A percentile compares a stretch with the other conserved stretches of the same genome.
phyloP scores from a whole-genome alignment of 257 asterid genomes.

The Jaltomata sinuosa region DNA sequence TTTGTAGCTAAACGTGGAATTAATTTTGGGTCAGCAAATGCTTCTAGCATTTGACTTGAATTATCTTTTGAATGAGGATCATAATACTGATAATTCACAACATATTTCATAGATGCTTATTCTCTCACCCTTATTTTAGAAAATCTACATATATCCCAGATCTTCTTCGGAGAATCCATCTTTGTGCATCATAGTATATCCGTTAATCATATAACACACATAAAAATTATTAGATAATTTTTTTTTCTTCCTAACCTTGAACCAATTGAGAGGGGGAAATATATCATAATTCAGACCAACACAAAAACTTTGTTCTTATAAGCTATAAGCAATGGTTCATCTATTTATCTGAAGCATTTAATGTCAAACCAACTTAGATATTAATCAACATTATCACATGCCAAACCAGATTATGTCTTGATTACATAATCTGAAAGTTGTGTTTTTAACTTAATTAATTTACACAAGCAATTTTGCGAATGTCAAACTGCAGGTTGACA shows the following conservation, averaged over 20 bases:
- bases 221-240: no score
- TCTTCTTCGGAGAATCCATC: not conserved
- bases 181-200: not conserved
- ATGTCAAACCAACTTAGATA: not conserved
- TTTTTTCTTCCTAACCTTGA: no score
- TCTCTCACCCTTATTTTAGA: not conserved
- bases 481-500: no score
- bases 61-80: no score
- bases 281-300: not conserved
- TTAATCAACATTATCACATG: not conserved
- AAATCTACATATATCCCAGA: not conserved
- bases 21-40: no score
- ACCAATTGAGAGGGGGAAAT: not conserved
- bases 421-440: not conserved
- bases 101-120: no score
- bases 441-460: not conserved
- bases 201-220: no score
- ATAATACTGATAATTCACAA: no score
- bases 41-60: no score
- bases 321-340: not conserved
- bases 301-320: not conserved
- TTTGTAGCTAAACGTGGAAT: no score
- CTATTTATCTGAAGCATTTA: not conserved
- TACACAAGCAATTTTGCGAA: no score
- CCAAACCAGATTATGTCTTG: not conserved